Evolutionary conservation across 805 yeast species (phyloP), one percentile per base, ranked within the genome.

Genomic region (Zygotorulaspora sp.): DNA sequence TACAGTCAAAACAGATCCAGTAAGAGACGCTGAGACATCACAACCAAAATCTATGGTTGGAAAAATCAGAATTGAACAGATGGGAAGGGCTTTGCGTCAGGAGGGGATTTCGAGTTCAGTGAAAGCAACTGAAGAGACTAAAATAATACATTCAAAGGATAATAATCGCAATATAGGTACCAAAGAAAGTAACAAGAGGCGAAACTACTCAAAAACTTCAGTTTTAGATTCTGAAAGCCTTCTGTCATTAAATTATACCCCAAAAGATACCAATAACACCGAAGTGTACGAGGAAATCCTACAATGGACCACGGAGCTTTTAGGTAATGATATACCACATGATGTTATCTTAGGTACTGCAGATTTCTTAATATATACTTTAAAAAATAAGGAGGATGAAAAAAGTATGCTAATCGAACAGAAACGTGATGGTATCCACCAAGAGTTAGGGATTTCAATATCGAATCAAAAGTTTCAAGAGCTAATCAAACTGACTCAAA

Each of bases 11-110:
- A 55, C 67, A 30, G 66, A 61, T 32, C 68, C 67, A 6, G 50
- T 51, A 11, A 57, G 52, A 32, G 76, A 70, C 35, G 75, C 74
- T 4, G 78, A 72, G 16, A 55, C 66, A 10, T 77, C 82, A 2
- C 77, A 72, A 31, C 96, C 96, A 0, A 77, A 77, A 40, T 78
- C 94, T 0, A 65, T 88, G 54, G 74, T 67, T 7, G 95, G 95
- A 3, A 75, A 71, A 42, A 69, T 89, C n/a, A 62, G 77, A 3
- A 65, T 75, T 37, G 66, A 70, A 25, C 94, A 86, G 33, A 75
- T 88, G 82, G 96, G 94, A 0, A 50, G 75, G 2, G 43, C 48
- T 18, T 52, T 42, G 1, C 31, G 39, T 49, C 19, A 40, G 44
- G 15, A 48, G 49, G 19, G 48, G 32, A 37, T 44, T 41, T 29